These are phyloP conservation scores for Schizosaccharomyces octosporus DNA, from an alignment of 805 yeast genomes.

Conservation along the genomic window DNA sequence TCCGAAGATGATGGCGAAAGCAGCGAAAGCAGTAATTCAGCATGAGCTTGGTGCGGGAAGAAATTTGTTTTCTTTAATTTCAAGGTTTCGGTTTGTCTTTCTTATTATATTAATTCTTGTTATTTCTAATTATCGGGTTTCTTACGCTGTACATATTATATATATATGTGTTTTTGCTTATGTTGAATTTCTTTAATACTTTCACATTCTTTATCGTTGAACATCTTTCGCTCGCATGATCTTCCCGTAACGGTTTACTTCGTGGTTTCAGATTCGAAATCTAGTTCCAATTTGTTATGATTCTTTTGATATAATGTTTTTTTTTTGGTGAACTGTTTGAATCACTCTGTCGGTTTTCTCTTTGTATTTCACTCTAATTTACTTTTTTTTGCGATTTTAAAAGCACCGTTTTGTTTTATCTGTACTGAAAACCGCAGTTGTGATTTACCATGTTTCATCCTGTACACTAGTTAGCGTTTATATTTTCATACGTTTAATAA, in stretches of 20 bases:
- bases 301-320: not conserved
- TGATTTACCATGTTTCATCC: no score
- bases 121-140: not conserved
- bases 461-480: no score
- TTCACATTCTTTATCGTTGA: conserved; percentile 1
- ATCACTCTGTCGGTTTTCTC: no score
- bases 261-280: not conserved
- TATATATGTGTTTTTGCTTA: not conserved
- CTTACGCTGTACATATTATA: not conserved
- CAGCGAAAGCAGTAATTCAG: conserved; percentile 3
- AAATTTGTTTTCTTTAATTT: not conserved
- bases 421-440: no score
- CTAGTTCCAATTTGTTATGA: not conserved
- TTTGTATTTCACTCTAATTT: no score
- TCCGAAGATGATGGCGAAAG: conserved; percentile 9
- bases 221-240: not conserved
- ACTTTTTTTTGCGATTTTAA: no score
- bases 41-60: not conserved
- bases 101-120: not conserved
- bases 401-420: no score
- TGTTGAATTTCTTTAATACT: not conserved
- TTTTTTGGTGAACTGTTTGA: no score
- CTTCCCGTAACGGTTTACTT: not conserved
- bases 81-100: not conserved
- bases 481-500: no score